Percentiles rank a stretch among this genome's conserved stretches.
Conservation (phyloP, 345 rosid genomes). For the Psidium guajava region DNA sequence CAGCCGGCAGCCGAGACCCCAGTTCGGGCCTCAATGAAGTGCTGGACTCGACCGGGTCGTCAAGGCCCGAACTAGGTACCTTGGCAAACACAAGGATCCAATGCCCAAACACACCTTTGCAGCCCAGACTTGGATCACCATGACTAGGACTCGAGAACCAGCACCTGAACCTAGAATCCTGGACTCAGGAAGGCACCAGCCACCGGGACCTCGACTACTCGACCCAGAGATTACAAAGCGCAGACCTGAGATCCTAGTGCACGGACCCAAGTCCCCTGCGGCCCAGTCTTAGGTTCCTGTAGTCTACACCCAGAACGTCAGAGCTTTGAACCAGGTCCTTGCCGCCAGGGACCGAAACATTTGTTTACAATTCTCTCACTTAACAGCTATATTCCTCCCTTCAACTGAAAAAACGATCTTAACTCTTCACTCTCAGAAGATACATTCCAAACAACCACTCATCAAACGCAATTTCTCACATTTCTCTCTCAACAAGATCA, state of each 20-base stretch:
- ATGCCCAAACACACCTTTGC: not conserved
- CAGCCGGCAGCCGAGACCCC: not conserved
- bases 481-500: not conserved
- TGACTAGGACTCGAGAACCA: not conserved
- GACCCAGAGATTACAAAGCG: not conserved
- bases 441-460: not conserved
- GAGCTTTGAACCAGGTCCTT: not conserved
- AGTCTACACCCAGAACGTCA: not conserved
- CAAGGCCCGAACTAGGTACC: not conserved
- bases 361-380: not conserved
- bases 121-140: not conserved
- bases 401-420: not conserved
- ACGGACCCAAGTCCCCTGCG: not conserved
- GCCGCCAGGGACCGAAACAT: not conserved
- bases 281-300: not conserved
- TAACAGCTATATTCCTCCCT: not conserved
- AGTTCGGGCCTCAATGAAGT: not conserved
- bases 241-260: not conserved
- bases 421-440: not conserved
- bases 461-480: not conserved
- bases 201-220: not conserved
- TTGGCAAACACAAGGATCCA: not conserved
- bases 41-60: not conserved
- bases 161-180: not conserved
- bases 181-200: not conserved